Conservation (phyloP, 805 yeast genomes). For the Candida schatavii region DNA sequence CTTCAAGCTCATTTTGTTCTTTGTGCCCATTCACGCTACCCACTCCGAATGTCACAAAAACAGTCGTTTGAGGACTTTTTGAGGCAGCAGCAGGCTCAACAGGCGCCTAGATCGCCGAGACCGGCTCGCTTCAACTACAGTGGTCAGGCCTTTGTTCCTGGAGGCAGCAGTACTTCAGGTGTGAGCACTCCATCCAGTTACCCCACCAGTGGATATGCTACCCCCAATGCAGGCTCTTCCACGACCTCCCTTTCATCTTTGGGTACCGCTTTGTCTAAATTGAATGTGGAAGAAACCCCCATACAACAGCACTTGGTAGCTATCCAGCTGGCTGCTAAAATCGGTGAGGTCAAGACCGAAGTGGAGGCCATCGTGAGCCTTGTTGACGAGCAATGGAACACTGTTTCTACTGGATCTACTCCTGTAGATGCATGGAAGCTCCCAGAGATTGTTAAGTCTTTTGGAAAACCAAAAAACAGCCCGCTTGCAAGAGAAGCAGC, state of each 20-base stretch:
- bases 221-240: constrained; percentile 43
- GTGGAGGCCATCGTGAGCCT: constrained; percentile 52
- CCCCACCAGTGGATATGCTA: constrained; percentile 35
- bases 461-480: constrained; percentile 72
- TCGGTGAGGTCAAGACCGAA: constrained; percentile 54
- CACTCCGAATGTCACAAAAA: constrained; percentile 24
- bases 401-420: constrained; percentile 35
- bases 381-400: constrained; percentile 30
- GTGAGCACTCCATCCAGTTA: constrained; percentile 2
- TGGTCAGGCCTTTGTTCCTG: constrained; percentile 6
- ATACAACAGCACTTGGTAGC: constrained; percentile 54
- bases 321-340: constrained; percentile 49
- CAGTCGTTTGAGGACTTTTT: constrained; percentile 52
- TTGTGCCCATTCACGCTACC: too few relatives aligned
- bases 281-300: constrained; percentile 58
- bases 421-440: constrained; percentile 64
- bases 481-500: constrained; percentile 76
- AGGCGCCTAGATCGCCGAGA: constrained; percentile 20
- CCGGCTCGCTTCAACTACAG: constrained; percentile 1
- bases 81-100: constrained; percentile 40
- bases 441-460: constrained; percentile 57
- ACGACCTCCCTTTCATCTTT: constrained; percentile 73
- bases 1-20: too few relatives aligned
- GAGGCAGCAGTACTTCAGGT: constrained; percentile 5
- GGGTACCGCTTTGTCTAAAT: constrained; percentile 63